Conservation (phyloP, 179 eudicot genomes). For the Silene vulgaris region DNA sequence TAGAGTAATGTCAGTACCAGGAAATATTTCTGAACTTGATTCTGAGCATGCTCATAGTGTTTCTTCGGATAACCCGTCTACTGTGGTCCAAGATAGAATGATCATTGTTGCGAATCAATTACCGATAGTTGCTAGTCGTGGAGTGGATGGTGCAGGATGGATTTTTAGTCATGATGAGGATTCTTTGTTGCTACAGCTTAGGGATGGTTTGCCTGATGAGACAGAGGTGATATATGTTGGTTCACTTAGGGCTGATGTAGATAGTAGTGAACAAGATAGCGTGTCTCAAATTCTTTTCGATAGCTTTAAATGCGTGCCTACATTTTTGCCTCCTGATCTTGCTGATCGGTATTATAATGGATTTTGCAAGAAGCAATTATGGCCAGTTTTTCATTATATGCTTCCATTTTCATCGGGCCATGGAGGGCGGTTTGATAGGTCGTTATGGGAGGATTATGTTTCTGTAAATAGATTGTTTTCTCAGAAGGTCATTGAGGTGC, state of each 20-base stretch:
- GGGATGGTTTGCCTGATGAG: constrained; percentile 75
- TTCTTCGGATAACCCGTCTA: constrained; percentile 65
- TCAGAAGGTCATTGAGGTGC: constrained; percentile 73
- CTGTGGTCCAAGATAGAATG: constrained; percentile 58
- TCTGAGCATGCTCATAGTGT: constrained; percentile 63
- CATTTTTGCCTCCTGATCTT: constrained; percentile 60
- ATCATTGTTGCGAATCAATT: constrained; percentile 73
- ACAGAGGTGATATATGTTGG: constrained; percentile 82
- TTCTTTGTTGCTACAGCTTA: constrained; percentile 62
- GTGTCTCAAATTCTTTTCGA: constrained; percentile 63
- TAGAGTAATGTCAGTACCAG: constrained; percentile 85
- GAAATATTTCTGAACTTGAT: constrained; percentile 63
- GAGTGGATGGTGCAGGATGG: constrained; percentile 69
- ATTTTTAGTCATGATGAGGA: constrained; percentile 80
- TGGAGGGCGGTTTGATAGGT: constrained; percentile 69
- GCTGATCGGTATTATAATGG: constrained; percentile 58
- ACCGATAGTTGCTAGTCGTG: constrained; percentile 57
- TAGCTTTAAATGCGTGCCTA: constrained; percentile 64
- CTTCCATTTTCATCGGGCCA: constrained; percentile 64
- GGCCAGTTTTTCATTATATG: constrained; percentile 95
- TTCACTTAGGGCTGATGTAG: constrained; percentile 62
- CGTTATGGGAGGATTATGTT: constrained; percentile 89
- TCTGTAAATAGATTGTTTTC: constrained; percentile 66
- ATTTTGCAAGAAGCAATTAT: constrained; percentile 76
- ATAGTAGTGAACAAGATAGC: constrained; percentile 70